A percentile compares a stretch with the other conserved stretches of the same genome.
These are phyloP conservation scores for Royoungia palumana DNA, from an alignment of 768 basidiomycete genomes.

Conservation along the genomic window DNA sequence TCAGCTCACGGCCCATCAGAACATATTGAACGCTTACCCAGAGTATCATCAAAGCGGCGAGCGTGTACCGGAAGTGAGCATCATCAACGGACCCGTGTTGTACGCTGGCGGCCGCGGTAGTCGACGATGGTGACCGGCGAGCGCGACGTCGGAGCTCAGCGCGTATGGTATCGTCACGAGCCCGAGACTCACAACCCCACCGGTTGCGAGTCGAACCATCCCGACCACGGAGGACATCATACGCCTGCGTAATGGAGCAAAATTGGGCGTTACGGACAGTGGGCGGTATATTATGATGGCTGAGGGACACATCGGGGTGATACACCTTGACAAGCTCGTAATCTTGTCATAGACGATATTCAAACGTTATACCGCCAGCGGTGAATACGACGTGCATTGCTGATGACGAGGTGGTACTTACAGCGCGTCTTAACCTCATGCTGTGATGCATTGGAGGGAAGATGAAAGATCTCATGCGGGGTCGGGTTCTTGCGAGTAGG, in stretches of 20 bases:
- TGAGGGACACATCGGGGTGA: conserved; percentile 61
- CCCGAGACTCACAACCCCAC: conserved; percentile 11
- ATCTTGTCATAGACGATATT: conserved; percentile 38
- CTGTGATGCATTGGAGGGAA: conserved; percentile 52
- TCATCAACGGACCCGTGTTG: background rate
- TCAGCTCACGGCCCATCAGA: background rate
- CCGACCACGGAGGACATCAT: conserved; percentile 40
- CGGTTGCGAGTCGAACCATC: background rate
- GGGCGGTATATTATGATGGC: conserved; percentile 39
- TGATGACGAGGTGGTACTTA: conserved; percentile 33
- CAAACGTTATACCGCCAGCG: no score
- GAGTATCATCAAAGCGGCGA: conserved; percentile 10
- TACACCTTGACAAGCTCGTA: conserved; percentile 70
- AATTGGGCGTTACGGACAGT: conserved; percentile 55
- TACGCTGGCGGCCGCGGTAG: background rate
- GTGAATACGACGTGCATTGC: background rate
- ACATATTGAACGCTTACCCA: conserved; percentile 11
- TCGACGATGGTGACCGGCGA: conserved; percentile 13
- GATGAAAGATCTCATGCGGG: conserved; percentile 72
- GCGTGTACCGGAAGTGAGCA: conserved; percentile 8
- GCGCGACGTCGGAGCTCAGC: conserved; percentile 51
- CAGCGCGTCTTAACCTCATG: conserved; percentile 65
- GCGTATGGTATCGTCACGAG: conserved; percentile 41
- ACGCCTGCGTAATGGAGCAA: conserved; percentile 61
- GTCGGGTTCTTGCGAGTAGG: conserved; percentile 53